These are phyloP conservation scores for Trichoderma parareesei DNA, from an alignment of 495 filamentous ascomycete genomes.

Conservation along the genomic window DNA sequence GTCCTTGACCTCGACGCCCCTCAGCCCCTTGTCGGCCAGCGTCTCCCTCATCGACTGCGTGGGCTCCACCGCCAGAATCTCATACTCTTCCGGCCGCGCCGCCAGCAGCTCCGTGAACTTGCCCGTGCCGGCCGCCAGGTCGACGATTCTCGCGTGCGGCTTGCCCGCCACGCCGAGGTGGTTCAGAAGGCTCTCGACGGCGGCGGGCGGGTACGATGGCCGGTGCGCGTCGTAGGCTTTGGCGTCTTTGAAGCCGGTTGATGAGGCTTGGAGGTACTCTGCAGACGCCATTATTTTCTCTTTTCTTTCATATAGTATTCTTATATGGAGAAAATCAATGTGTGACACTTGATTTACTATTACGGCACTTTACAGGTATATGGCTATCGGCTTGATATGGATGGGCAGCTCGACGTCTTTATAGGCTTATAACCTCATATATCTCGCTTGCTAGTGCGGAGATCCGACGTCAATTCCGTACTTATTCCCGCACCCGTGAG, in stretches of 20 bases:
- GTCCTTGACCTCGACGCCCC: slow-evolving; percentile 39
- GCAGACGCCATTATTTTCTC: neutral
- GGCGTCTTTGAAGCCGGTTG: slow-evolving; percentile 47
- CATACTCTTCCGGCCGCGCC: slow-evolving; percentile 40
- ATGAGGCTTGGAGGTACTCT: slow-evolving; percentile 4
- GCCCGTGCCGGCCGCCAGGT: slow-evolving; percentile 58
- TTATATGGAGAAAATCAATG: neutral
- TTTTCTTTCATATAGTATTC: too few relatives aligned
- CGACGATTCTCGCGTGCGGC: slow-evolving; percentile 41
- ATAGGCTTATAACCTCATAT: neutral
- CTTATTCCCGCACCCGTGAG: neutral
- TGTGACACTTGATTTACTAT: neutral
- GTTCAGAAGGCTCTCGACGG: slow-evolving; percentile 44
- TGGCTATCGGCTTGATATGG: neutral
- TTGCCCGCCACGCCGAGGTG: slow-evolving; percentile 35
- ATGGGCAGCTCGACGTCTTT: neutral
- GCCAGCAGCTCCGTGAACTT: slow-evolving; percentile 57
- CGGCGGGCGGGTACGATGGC: slow-evolving; percentile 50
- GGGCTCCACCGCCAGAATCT: slow-evolving; percentile 55
- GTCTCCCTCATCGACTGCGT: slow-evolving; percentile 50
- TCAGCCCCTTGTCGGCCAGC: slow-evolving; percentile 44
- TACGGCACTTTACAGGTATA: neutral
- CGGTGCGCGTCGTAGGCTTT: slow-evolving; percentile 51
- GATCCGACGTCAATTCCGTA: neutral
- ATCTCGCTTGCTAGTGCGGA: neutral